Percentiles rank a stretch among this genome's conserved stretches.
Conservation (phyloP, 73 alveolate species). For the Paramecium primaurelia region DNA sequence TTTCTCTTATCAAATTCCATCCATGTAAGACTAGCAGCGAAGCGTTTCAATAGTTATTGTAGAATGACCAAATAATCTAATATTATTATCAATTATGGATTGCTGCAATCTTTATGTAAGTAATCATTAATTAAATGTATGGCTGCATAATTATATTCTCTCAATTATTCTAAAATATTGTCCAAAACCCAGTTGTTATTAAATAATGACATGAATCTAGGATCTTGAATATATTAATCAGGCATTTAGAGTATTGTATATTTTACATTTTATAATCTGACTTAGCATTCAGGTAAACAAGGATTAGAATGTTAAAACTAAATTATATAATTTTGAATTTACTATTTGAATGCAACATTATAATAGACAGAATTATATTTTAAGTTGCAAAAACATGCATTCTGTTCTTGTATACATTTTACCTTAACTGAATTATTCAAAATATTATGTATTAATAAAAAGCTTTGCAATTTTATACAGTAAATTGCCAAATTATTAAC, state of each 20-base stretch:
- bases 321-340: neutral
- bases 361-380: neutral
- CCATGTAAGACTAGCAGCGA: neutral
- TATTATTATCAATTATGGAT: neutral
- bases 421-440: neutral
- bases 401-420: neutral
- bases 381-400: neutral
- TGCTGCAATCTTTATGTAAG: neutral
- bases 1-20: neutral
- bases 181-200: neutral
- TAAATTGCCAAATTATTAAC: neutral
- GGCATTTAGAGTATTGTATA: neutral
- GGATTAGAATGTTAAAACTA: neutral
- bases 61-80: conserved; percentile 2
- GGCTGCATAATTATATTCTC: neutral
- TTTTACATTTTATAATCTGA: neutral
- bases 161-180: neutral
- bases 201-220: neutral
- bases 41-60: neutral
- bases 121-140: neutral
- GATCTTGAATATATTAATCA: neutral
- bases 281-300: neutral
- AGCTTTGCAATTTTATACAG: neutral
- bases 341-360: neutral
- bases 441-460: neutral